These are phyloP conservation scores for Solanum aculeatissimum DNA, from an alignment of 305 asterid species.

Conservation along the genomic window DNA sequence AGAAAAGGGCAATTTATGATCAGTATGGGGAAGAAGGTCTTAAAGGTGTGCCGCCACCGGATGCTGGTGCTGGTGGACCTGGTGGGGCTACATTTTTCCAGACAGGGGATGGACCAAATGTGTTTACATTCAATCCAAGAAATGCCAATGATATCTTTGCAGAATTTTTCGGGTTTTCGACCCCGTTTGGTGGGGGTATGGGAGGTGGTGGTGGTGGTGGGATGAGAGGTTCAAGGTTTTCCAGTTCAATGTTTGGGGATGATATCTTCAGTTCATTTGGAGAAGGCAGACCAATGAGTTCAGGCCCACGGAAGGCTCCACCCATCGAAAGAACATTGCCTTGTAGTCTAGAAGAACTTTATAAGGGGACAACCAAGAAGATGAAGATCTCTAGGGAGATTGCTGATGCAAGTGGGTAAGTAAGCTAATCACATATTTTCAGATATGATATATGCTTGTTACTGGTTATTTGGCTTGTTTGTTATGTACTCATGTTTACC, in stretches of 20 bases:
- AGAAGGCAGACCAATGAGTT: slow-evolving; percentile 29
- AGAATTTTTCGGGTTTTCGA: slow-evolving; percentile 66
- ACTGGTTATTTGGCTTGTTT: not conserved
- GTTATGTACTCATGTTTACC: not conserved
- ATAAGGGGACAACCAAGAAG: slow-evolving; percentile 75
- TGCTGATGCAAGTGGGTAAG: slow-evolving; percentile 82
- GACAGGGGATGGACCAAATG: slow-evolving; percentile 62
- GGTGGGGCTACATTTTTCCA: slow-evolving; percentile 66
- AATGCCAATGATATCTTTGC: slow-evolving; percentile 79
- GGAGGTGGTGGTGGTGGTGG: slow-evolving; percentile 34
- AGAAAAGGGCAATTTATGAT: slow-evolving; percentile 68
- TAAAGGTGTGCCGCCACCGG: slow-evolving; percentile 82
- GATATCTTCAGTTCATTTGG: slow-evolving; percentile 63
- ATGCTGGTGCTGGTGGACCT: slow-evolving; percentile 25
- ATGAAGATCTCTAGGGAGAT: slow-evolving; percentile 87
- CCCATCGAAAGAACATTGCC: slow-evolving; percentile 61
- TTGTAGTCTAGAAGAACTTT: slow-evolving; percentile 77
- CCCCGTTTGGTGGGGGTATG: slow-evolving; percentile 54
- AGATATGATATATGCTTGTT: not conserved
- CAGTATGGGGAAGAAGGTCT: slow-evolving; percentile 93
- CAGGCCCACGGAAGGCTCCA: slow-evolving; percentile 65
- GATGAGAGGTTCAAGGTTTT: slow-evolving; percentile 41
- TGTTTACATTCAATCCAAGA: slow-evolving; percentile 67
- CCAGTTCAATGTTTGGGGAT: slow-evolving; percentile 71
- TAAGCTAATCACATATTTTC: not conserved